These are phyloP conservation scores for Toxicodendron radicans DNA, from an alignment of 345 rosid genomes.

Conservation along the genomic window DNA sequence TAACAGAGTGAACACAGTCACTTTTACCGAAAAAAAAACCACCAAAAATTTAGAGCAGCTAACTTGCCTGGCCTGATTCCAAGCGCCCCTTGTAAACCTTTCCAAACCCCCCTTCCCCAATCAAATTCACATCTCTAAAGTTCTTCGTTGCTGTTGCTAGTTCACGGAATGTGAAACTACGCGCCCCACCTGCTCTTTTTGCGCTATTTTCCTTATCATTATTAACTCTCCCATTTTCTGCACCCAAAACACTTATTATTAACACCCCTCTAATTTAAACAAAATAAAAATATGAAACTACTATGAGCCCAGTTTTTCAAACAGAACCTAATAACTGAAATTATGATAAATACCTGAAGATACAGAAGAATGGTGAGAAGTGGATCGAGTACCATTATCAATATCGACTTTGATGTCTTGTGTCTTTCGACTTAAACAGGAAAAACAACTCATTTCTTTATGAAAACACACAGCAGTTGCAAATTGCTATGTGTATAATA, in stretches of 20 bases:
- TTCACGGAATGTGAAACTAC: conserved; percentile 83
- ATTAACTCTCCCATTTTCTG: conserved; percentile 30
- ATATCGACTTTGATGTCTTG: conserved; percentile 66
- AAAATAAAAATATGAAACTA: not conserved
- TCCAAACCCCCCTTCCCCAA: conserved; percentile 98
- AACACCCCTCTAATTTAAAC: not conserved
- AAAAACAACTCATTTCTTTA: conserved; percentile 71
- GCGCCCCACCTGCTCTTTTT: conserved; percentile 51
- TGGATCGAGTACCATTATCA: conserved; percentile 57
- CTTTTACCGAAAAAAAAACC: not conserved
- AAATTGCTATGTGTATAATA: not conserved
- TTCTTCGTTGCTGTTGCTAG: conserved; percentile 73
- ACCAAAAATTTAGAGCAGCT: not conserved
- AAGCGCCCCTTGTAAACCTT: conserved; percentile 87
- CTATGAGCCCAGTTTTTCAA: no score
- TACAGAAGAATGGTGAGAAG: conserved; percentile 37
- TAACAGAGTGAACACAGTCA: not conserved
- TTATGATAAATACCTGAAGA: conserved; percentile 47
- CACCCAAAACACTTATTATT: not conserved
- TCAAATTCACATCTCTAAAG: conserved; percentile 71
- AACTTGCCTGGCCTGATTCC: conserved; percentile 70
- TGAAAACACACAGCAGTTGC: not conserved
- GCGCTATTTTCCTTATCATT: conserved; percentile 32
- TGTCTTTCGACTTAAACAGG: conserved; percentile 58
- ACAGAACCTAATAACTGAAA: not conserved